Percentiles rank a stretch among this genome's conserved stretches.
phyloP scores from a whole-genome alignment of 1,284 basidiomycete genomes.

The Nidula niveotomentosa region DNA sequence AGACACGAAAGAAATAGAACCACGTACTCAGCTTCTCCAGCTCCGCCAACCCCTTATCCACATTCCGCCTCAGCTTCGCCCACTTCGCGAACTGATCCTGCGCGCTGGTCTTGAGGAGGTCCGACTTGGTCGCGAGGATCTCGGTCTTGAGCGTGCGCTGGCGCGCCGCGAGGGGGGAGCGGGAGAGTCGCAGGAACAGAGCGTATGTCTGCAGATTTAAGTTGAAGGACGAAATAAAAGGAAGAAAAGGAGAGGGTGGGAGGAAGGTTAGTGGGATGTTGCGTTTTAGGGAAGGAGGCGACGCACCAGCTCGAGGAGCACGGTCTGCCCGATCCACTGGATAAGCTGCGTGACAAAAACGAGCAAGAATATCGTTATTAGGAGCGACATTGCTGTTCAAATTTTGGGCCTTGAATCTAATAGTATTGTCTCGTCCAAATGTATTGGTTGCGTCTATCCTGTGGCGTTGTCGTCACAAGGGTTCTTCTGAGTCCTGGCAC shows the following conservation, averaged over 20 bases:
- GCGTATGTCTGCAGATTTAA: constrained; percentile 51
- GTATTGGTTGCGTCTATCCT: too few relatives aligned
- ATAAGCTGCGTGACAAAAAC: constrained; percentile 83
- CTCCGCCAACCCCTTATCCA: constrained; percentile 93
- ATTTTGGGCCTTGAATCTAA: too few relatives aligned
- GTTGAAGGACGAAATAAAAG: not conserved
- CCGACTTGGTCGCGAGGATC: constrained; percentile 79
- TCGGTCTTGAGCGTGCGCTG: constrained; percentile 76
- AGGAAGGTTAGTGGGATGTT: constrained; percentile 6
- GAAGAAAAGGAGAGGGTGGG: not conserved
- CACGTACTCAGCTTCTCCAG: constrained; percentile 91
- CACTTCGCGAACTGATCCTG: constrained; percentile 99
- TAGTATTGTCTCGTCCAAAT: too few relatives aligned
- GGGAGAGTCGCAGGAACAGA: constrained; percentile 67
- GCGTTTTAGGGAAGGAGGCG: constrained; percentile 3
- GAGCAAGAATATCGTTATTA: constrained; percentile 78
- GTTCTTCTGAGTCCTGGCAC: too few relatives aligned
- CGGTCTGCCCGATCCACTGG: constrained; percentile 85
- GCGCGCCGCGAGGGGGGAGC: constrained; percentile 48
- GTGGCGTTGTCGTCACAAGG: too few relatives aligned
- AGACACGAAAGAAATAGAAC: not conserved
- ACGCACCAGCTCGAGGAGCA: constrained; percentile 77
- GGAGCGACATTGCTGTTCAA: constrained; percentile 59
- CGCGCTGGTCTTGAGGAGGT: constrained; percentile 87
- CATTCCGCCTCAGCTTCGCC: constrained; percentile 89